Evolutionary conservation across 768 basidiomycete species (phyloP), one percentile per base, ranked within the genome.

Genomic region (Phanerochaete sordida): DNA sequence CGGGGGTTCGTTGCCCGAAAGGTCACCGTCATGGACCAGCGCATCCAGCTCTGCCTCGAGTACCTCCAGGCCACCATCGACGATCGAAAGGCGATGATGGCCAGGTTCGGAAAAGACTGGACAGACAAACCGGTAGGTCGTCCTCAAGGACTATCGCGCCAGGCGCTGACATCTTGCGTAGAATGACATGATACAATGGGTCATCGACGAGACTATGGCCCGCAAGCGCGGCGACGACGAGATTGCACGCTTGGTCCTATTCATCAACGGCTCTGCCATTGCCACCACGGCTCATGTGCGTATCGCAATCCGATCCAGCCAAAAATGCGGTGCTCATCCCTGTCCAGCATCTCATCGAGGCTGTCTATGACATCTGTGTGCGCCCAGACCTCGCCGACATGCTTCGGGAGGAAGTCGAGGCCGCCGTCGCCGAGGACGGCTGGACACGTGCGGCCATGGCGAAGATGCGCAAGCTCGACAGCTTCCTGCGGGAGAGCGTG

Each of bases 391-490:
- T 71, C 53, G 30, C 69, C 1, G 45, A 64, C 45, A 62, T 64
- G 0, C 31, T 76, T 21, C 69, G 75, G 1, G 67, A 72, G 58
- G 75, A 76, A 53, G 61, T 73, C 28, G 69, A 73, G 37, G 56
- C 55, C 2, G 66, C 69, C 39, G 45, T 73, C 1, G 47, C 37
- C 19, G 57, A 65, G 19, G 64, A 73, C n/a, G 52, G 45, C 57
- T 65, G 58, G 74, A 68, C 70, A 9, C 74, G 73, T 59, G 59
- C 53, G 7, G 66, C 69, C 3, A 60, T 74, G 43, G 60, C 53
- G 7, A 67, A 66, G 51, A 73, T 74, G 74, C 62, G 59, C 46
- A 74, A 72, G 58, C 33, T 75, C n/a, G 74, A 75, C 60, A 74
- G 74, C 55, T 73, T 76, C 61, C 49, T 76, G 43, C 66, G 65